These are phyloP conservation scores for Globisporangium carolinianum DNA, from an alignment of 352 stramenopile genomes.

Conservation along the genomic window DNA sequence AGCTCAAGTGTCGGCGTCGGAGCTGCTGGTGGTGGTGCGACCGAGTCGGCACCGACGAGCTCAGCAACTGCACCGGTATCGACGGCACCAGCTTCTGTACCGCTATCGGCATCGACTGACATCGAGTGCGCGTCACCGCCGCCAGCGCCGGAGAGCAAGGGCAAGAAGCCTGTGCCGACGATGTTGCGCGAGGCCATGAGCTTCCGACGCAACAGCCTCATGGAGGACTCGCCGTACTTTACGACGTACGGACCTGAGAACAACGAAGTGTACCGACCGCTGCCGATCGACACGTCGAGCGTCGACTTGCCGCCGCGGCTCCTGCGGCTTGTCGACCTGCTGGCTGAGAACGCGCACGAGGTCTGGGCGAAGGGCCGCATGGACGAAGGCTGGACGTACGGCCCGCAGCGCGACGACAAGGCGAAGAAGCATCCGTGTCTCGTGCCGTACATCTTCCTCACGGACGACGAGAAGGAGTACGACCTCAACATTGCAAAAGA, in stretches of 20 bases:
- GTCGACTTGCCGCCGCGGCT: slow-evolving; percentile 60
- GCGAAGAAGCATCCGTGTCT: slow-evolving; percentile 81
- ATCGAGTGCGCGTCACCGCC: neutral
- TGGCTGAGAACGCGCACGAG: slow-evolving; percentile 84
- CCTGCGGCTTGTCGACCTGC: slow-evolving; percentile 66
- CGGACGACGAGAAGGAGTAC: slow-evolving; percentile 85
- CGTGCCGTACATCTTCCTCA: slow-evolving; percentile 87
- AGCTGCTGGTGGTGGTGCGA: slow-evolving; percentile 2
- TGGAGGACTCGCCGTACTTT: slow-evolving; percentile 74
- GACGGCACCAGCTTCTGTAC: slow-evolving; percentile 2
- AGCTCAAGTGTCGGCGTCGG: slow-evolving; percentile 12
- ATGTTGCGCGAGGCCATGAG: slow-evolving; percentile 67
- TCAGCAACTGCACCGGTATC: neutral
- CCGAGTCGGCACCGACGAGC: slow-evolving; percentile 3
- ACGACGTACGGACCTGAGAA: slow-evolving; percentile 56
- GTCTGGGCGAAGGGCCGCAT: slow-evolving; percentile 84
- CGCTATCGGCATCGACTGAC: no score
- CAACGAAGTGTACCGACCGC: slow-evolving; percentile 58
- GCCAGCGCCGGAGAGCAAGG: slow-evolving; percentile 19
- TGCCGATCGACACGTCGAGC: slow-evolving; percentile 71
- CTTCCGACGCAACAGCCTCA: slow-evolving; percentile 69
- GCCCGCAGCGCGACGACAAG: slow-evolving; percentile 64
- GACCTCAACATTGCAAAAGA: slow-evolving; percentile 85
- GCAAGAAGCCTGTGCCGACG: slow-evolving; percentile 44
- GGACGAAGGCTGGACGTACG: slow-evolving; percentile 85